Base-by-base conservation (phyloP, 2,329 filamentous ascomycete genomes). In the Arthrinium phaeospermum region DNA sequence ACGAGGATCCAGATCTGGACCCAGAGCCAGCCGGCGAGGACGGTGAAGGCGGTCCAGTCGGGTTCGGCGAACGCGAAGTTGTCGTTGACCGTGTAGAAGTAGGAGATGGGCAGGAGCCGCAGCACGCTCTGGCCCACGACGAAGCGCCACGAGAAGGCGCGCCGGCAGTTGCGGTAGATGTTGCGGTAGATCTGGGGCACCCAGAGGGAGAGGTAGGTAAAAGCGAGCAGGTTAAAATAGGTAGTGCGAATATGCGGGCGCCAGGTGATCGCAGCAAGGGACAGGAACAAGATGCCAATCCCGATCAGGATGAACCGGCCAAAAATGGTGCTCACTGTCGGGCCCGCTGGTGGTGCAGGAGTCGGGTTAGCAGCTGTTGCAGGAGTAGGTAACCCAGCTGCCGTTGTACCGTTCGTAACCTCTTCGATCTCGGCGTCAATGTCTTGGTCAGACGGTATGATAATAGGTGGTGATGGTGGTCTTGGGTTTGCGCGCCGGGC, bases 101-200 rank as follows among this genome's bases (percentile, higher is more conserved):
- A 98, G 1, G 92, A 87, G 71, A 98, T 90, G 0, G 96, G 96
- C 0, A 93, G 83, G 7, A 97, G 85, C 1, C 96, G 92, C 10
- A 97, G 86, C 6, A 92, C 77, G 68, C 93, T 96, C 81, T 98
- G 94, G 3, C 95, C 95, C 30, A 95, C 80, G 71, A 98, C 92
- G 79, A 97, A 99, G 73, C 93, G 92, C 95, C 95, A 98, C 4
- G 92, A 89, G n/a, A 98, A 86, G 0, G 96, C 95, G 77, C 93
- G 94, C 53, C 95, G 94, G 81, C 95, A 98, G 82, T 98, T 98
- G 71, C 96, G 93, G 82, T 94, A 91, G 70, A 93, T 87, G 81
- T 99, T 99, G 74, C 96, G 93, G 79, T 93, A 90, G 76, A 98
- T 97, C 81, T 99, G 96, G 0, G 96, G 96, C 0, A 91, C 80